A percentile compares a stretch with the other conserved stretches of the same genome.
Evolutionary conservation across 1,284 basidiomycete species (phyloP).

Genomic region (Cutaneotrichosporon curvatum): DNA sequence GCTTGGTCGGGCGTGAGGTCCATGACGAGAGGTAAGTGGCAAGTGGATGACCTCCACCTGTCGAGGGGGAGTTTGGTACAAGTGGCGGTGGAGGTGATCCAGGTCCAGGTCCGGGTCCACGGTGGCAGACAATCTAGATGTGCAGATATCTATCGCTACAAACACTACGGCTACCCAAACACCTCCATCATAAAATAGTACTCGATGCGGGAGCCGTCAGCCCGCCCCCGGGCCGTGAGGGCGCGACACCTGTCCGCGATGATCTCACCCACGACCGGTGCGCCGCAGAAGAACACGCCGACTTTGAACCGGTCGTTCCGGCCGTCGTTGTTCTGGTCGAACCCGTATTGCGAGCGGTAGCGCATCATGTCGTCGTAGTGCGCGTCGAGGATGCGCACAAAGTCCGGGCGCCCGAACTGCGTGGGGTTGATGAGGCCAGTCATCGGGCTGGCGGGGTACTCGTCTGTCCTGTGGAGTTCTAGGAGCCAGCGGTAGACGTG

Average conservation of each 20-base stretch:
- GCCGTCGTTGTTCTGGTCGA: conserved; percentile 8
- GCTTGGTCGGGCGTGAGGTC: conserved; percentile 37
- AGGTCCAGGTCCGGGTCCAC: too few relatives aligned
- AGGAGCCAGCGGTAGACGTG: conserved; percentile 30
- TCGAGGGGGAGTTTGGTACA: too few relatives aligned
- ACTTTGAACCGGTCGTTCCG: conserved; percentile 23
- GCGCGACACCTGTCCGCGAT: conserved; percentile 25
- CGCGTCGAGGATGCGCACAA: conserved; percentile 24
- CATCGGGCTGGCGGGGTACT: conserved; percentile 22
- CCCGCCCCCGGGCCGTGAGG: conserved; percentile 20
- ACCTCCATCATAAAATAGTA: conserved; percentile 33
- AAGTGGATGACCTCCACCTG: background rate
- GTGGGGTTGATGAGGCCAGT: conserved; percentile 29
- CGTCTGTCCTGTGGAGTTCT: conserved; percentile 23
- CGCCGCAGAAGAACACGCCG: conserved; percentile 31
- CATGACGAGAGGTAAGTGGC: background rate
- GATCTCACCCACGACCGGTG: conserved; percentile 29
- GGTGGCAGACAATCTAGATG: too few relatives aligned
- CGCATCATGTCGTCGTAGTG: conserved; percentile 29
- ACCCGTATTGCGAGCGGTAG: conserved; percentile 9
- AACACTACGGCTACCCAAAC: conserved; percentile 15
- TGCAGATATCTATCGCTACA: too few relatives aligned
- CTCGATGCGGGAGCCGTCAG: conserved; percentile 21
- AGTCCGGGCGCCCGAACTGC: conserved; percentile 27
- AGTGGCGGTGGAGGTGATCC: too few relatives aligned